A percentile compares a stretch with the other conserved stretches of the same genome.
Evolutionary conservation across 192 early-diverging fungal species (phyloP).

Genomic region (Rhizophagus sp.): DNA sequence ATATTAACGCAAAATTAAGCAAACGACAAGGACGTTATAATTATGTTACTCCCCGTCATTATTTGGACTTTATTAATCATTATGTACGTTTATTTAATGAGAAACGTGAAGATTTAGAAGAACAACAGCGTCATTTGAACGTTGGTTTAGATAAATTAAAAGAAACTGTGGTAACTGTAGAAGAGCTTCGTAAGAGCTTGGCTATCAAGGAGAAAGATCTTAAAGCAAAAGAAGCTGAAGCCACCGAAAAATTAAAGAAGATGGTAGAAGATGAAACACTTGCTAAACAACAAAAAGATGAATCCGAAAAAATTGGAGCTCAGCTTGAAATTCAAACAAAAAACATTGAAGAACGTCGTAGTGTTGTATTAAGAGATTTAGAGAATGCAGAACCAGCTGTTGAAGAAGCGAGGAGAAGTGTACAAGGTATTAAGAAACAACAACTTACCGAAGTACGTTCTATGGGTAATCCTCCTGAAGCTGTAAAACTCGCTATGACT

Average conservation of each 20-base stretch:
- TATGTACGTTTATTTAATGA: constrained; percentile 87
- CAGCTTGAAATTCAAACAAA: constrained; percentile 73
- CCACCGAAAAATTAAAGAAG: constrained; percentile 92
- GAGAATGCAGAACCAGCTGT: constrained; percentile 98
- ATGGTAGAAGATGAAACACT: constrained; percentile 95
- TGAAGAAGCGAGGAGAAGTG: constrained; percentile 88
- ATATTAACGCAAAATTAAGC: constrained; percentile 80
- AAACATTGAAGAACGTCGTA: constrained; percentile 77
- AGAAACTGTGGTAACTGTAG: constrained; percentile 93
- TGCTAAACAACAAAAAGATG: constrained; percentile 86
- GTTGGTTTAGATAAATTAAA: constrained; percentile 95
- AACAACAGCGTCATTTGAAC: constrained; percentile 97
- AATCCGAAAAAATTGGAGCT: constrained; percentile 77
- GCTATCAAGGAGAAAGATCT: constrained; percentile 85
- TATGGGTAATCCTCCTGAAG: constrained; percentile 96
- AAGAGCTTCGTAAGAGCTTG: constrained; percentile 86
- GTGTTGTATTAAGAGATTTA: constrained; percentile 84
- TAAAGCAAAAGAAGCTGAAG: constrained; percentile 83
- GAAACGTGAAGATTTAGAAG: constrained; percentile 94
- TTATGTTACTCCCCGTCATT: constrained; percentile 97
- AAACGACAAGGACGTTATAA: constrained; percentile 79
- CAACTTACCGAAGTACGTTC: constrained; percentile 94
- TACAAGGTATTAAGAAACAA: constrained; percentile 94
- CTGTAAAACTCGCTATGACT: constrained; percentile 97
- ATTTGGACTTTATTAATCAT: constrained; percentile 95